Evolutionary conservation across 352 stramenopile genomes (phyloP), one percentile per base, ranked within the genome.

Genomic region (Blastocystis sp.): DNA sequence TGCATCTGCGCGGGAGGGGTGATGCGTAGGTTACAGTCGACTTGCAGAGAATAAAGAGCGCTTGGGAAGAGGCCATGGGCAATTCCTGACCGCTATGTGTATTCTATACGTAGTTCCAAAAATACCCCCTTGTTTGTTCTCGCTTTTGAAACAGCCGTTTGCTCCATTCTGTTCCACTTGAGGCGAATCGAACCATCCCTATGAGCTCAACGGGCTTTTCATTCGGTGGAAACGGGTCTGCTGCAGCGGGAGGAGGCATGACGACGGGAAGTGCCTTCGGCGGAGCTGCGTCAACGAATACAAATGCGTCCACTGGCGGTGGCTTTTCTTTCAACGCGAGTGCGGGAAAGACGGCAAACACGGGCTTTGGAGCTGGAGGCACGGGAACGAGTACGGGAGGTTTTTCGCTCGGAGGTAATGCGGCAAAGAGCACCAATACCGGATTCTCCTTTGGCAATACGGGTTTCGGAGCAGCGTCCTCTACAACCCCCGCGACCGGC

Each of bases 1-100:
- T 74, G 34, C 34, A 21, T n/a, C 5, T 21, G 34, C 4, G 3
- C 21, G 28, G 17, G 28, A 28, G 64, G 21, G 17, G 17, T 84
- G 28, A 84, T 17, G 45, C n/a, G 28, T 84, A 84, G 74, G 43
- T 84, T 2, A 69, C 74, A 14, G 56, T 70, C 28, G 56, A 70
- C 56, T 67, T 84, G 56, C 41, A 69, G 48, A 45, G 56, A 56
- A 84, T 76, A 19, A 59, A 60, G 9, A 52, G 53, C 3, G 66
- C 66, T 23, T 76, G 66, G 66, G 23, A 41, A 28, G 53, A 76
- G 38, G 5, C 48, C 5, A 14, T 56, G 5, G 5, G 48, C 48
- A 14, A 56, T 14, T 7, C 5, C 5, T 56, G 14, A 14, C 14
- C 5, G 5, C 5, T 17, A 56, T 56, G 5, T 56, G 14, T 7